Evolutionary conservation across 1,284 basidiomycete genomes (phyloP), one percentile per base, ranked within the genome.

Genomic region (Vanrija pseudolonga): DNA sequence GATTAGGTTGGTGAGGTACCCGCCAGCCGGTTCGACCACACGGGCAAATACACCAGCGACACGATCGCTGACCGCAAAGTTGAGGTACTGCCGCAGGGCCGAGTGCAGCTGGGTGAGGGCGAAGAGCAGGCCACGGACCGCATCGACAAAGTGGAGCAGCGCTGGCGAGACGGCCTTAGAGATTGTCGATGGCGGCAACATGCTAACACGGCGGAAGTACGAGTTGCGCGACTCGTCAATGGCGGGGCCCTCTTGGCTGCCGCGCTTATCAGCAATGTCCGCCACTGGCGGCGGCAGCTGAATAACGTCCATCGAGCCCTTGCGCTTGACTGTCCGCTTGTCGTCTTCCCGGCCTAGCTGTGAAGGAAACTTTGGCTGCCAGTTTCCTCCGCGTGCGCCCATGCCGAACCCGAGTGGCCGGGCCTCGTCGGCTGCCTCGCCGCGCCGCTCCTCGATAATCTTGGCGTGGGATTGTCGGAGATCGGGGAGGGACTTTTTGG

Each of bases 41-140:
- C 91, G 88, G 48, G 84, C 80, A 56, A 97, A 80, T 5, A 90
- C 83, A 5, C 85, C 84, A 12, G 89, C 85, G 32, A 96, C 73
- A n/a, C 90, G 84, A 57, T 94, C 91, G 67, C 94, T 88, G 50
- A 87, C 85, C 20, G 88, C 88, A 62, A 90, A 89, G 15, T 86
- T 82, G 47, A 89, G 87, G 75, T 95, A 96, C 66, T 96, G 90
- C 55, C 90, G 85, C 23, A 99, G 79, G 0, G 90, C 87, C 57
- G 91, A 85, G 69, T 97, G 89, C 26, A 98, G 85, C 76, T 98
- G 94, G 26, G 90, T 91, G 52, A 95, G 81, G 2, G 92, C 88
- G 71, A 97, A 98, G 19, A 98, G 82, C 44, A 98, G 85, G 14
- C 90, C 93, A 24, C 95, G 87, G 45, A 90, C 86, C 6, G 89